A percentile compares a stretch with the other conserved stretches of the same genome.
These are phyloP conservation scores for Geotrichum candidum DNA, from an alignment of 1,139 yeast genomes.

Conservation along the genomic window DNA sequence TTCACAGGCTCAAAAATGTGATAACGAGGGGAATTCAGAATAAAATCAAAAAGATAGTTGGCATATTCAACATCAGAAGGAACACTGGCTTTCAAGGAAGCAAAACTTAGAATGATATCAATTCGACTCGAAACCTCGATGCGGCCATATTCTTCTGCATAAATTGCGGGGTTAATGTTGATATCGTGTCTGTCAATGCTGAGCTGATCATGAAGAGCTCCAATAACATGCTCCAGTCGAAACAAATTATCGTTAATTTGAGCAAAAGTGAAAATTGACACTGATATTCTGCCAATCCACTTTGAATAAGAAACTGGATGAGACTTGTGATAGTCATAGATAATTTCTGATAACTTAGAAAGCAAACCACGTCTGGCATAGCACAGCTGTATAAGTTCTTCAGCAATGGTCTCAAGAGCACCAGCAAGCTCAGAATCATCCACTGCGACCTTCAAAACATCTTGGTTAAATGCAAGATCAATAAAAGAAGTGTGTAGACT, in stretches of 20 bases:
- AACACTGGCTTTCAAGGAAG: slow-evolving; percentile 41
- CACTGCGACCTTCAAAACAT: slow-evolving; percentile 27
- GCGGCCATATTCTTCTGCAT: slow-evolving; percentile 50
- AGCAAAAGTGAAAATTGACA: slow-evolving; percentile 42
- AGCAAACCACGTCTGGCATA: slow-evolving; percentile 63
- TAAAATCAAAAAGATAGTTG: slow-evolving; percentile 38
- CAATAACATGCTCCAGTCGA: slow-evolving; percentile 54
- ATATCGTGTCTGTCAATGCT: slow-evolving; percentile 2
- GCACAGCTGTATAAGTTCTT: slow-evolving; percentile 38
- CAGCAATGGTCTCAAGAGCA: slow-evolving; percentile 25
- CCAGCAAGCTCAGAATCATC: slow-evolving; percentile 17
- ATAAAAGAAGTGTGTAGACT: slow-evolving; percentile 55
- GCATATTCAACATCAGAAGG: slow-evolving; percentile 40
- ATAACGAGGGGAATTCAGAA: slow-evolving; percentile 42
- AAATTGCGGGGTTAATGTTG: slow-evolving; percentile 34
- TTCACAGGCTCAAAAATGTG: slow-evolving; percentile 47
- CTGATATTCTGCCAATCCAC: slow-evolving; percentile 55
- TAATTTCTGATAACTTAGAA: slow-evolving; percentile 48
- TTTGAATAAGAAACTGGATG: slow-evolving; percentile 36
- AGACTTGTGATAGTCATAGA: slow-evolving; percentile 38
- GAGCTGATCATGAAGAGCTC: slow-evolving; percentile 42
- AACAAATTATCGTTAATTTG: slow-evolving; percentile 57
- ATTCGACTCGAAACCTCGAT: slow-evolving; percentile 55
- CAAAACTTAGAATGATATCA: slow-evolving; percentile 27
- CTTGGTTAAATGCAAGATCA: slow-evolving; percentile 39